Conservation (phyloP, 345 rosid species). For the Citrus cavaleriei region DNA sequence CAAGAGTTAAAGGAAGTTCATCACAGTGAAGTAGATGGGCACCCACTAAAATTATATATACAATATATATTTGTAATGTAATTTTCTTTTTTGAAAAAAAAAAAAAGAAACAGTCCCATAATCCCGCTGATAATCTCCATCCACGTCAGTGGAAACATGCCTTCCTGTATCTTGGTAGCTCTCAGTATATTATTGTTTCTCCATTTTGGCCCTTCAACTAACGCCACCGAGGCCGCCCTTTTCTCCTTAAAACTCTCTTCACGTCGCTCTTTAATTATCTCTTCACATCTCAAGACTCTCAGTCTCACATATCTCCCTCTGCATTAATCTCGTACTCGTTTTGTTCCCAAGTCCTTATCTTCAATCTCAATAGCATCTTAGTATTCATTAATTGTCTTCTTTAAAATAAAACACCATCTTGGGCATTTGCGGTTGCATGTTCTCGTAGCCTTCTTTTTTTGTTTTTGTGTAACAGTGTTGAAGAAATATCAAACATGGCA, state of each 20-base stretch:
- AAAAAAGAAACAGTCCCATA: not conserved
- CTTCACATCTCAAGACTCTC: not conserved
- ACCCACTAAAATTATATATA: no score
- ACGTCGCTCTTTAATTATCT: slow-evolving; percentile 12
- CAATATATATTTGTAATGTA: no score
- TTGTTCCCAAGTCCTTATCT: not conserved
- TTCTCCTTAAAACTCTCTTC: slow-evolving; percentile 23
- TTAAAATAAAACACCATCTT: no score
- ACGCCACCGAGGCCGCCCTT: slow-evolving; percentile 16
- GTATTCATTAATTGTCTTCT: no score
- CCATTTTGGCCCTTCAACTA: not conserved
- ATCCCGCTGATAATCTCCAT: not conserved
- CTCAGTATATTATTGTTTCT: not conserved
- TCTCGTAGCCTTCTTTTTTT: not conserved
- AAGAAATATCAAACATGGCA: slow-evolving; percentile 41
- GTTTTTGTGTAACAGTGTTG: no score
- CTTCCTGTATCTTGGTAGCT: slow-evolving; percentile 7
- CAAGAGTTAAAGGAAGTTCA: no score
- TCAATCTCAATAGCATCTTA: not conserved
- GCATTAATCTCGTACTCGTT: not conserved
- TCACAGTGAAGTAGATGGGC: no score
- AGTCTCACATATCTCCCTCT: not conserved
- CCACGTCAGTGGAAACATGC: slow-evolving; percentile 11
- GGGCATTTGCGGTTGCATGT: not conserved
- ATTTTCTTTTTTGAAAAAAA: no score